These are phyloP conservation scores for Terana coerulea DNA, from an alignment of 768 basidiomycete genomes.

Conservation along the genomic window DNA sequence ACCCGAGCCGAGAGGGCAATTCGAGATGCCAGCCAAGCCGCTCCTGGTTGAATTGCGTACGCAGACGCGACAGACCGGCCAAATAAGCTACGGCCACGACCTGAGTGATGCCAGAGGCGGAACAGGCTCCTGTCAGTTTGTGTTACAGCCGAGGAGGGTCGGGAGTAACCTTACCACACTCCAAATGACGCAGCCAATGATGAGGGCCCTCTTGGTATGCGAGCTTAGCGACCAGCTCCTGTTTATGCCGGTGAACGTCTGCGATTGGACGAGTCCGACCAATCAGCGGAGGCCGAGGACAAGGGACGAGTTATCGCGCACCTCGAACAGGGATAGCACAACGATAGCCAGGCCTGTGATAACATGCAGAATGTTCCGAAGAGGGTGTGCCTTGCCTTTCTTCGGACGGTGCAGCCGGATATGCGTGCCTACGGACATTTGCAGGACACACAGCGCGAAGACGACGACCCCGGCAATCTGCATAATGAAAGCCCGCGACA, in stretches of 20 bases:
- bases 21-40: conserved; percentile 21
- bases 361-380: conserved; percentile 55
- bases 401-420: conserved; percentile 42
- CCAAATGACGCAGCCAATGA: conserved; percentile 43
- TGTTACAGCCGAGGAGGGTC: not conserved
- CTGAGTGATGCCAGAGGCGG: conserved; percentile 3
- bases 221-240: conserved; percentile 11
- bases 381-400: conserved; percentile 38
- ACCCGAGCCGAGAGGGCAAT: not conserved
- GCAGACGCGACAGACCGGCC: conserved; percentile 31
- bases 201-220: conserved; percentile 27
- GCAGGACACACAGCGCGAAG: conserved; percentile 46
- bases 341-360: conserved; percentile 47
- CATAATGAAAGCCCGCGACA: not conserved
- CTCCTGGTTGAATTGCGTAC: conserved; percentile 26
- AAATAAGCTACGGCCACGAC: conserved; percentile 42
- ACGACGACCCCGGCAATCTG: conserved; percentile 53
- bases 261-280: not conserved
- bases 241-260: conserved; percentile 18
- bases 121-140: conserved; percentile 8
- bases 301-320: conserved; percentile 18
- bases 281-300: not conserved
- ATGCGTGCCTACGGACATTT: conserved; percentile 49
- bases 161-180: conserved; percentile 34
- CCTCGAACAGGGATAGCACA: conserved; percentile 49